phyloP scores from a whole-genome alignment of 2,329 filamentous ascomycete genomes.

The Diaporthe caulivora region DNA sequence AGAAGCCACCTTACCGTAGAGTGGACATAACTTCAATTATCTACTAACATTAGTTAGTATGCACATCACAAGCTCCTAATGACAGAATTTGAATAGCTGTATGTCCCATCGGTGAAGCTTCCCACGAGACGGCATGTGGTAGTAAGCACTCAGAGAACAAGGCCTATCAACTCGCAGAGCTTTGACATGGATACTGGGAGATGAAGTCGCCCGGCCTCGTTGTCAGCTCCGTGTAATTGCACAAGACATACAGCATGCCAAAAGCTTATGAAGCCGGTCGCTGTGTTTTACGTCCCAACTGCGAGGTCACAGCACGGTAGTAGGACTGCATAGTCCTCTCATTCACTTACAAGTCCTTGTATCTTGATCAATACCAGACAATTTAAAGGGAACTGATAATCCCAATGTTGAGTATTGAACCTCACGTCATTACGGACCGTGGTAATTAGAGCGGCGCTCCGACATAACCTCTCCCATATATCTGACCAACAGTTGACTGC shows the following conservation, averaged over 20 bases:
- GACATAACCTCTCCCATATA: background rate
- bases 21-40: background rate
- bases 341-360: too few species aligned
- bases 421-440: background rate
- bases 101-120: background rate
- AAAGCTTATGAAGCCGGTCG: background rate
- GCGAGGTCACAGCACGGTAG: background rate
- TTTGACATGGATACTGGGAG: background rate
- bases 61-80: too few species aligned
- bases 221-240: background rate
- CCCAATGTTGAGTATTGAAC: background rate
- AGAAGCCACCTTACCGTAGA: background rate
- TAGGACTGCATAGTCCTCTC: background rate
- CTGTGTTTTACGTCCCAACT: background rate
- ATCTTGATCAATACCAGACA: background rate
- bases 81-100: background rate
- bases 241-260: too few species aligned
- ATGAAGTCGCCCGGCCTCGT: too few species aligned
- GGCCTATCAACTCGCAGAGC: background rate
- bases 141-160: too few species aligned
- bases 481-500: too few species aligned
- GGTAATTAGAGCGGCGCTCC: background rate
- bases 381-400: background rate
- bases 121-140: background rate
- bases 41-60: too few species aligned